Base-by-base conservation (phyloP, 139 green algal genomes). In the Penium margaritaceum region DNA sequence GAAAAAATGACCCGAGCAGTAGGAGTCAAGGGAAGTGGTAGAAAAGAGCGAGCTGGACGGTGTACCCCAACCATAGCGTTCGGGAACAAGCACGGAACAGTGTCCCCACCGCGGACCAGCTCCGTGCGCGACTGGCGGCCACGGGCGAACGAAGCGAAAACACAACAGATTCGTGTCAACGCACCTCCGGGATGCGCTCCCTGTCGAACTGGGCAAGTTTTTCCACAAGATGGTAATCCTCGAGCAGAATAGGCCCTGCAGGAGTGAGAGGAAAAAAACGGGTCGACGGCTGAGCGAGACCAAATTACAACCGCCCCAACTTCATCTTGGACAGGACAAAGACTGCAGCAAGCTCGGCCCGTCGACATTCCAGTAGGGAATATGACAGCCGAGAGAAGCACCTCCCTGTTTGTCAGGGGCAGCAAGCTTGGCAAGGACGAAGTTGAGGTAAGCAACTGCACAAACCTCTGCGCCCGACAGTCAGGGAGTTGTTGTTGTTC, bases 131-230 rank as follows among this genome's bases (percentile, higher is more conserved):
- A n/a, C n/a, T n/a, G n/a, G n/a, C n/a, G n/a, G n/a, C n/a, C n/a
- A n/a, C n/a, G n/a, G n/a, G n/a, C n/a, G n/a, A n/a, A n/a, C n/a
- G n/a, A n/a, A n/a, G n/a, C n/a, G n/a, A n/a, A n/a, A n/a, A n/a
- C n/a, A n/a, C n/a, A n/a, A n/a, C n/a, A n/a, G 14, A 60, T 60
- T 60, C 7, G 41, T 7, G 41, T 7, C 7, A 64, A 64, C 30
- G 34, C 33, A 76, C 68, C 89, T 97, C 92, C 1, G 92, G 92
- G 65, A 97, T 97, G 62, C 92, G 84, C 85, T 97, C 92, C 5
- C 92, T 79, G 81, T 97, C 90, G 79, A 97, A 96, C 63, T 96
- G 89, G 1, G 92, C 91, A 24, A 97, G 79, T 85, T 97, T 97
- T 83, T 97, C 92, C 1, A 95, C 67, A 27, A 97, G 78, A 63